Conservation (phyloP, 2,329 filamentous ascomycete species). For the Pyrenophora teres region DNA sequence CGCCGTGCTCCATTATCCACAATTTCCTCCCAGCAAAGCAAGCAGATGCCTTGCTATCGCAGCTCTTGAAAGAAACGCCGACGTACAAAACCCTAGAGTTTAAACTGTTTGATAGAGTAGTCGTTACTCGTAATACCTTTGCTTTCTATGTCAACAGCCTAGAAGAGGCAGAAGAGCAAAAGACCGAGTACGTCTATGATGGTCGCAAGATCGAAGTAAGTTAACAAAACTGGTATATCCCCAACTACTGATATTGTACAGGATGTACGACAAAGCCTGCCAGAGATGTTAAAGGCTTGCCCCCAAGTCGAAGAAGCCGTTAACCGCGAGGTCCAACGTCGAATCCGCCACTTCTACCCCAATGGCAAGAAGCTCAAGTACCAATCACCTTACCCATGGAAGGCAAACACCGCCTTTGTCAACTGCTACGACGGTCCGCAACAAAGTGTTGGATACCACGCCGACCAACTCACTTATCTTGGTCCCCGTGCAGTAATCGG, state of each 20-base stretch:
- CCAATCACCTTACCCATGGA: constrained; percentile 75
- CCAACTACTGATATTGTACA: constrained; percentile 11
- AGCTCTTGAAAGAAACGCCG: constrained; percentile 74
- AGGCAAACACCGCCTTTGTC: constrained; percentile 87
- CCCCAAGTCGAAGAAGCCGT: constrained; percentile 73
- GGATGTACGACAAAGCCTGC: constrained; percentile 76
- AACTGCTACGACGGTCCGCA: constrained; percentile 87
- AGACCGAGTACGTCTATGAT: constrained; percentile 84
- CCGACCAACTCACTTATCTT: constrained; percentile 90
- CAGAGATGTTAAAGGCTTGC: constrained; percentile 73
- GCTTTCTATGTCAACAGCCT: constrained; percentile 80
- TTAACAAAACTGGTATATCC: background rate
- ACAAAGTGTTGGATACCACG: constrained; percentile 88
- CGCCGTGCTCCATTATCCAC: constrained; percentile 89
- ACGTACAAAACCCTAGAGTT: constrained; percentile 75
- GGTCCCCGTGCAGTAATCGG: constrained; percentile 88
- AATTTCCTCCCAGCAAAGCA: constrained; percentile 78
- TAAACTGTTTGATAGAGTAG: constrained; percentile 85
- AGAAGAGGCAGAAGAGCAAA: constrained; percentile 71
- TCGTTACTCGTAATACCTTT: constrained; percentile 81
- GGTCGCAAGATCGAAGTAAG: constrained; percentile 69
- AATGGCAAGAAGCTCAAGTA: constrained; percentile 73
- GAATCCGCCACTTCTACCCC: constrained; percentile 72
- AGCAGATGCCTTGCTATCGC: constrained; percentile 73
- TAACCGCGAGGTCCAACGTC: constrained; percentile 73